Evolutionary conservation across 164 flowering plant genomes (phyloP), one percentile per base, ranked within the genome.

Genomic region (Nymphaea colorata): DNA sequence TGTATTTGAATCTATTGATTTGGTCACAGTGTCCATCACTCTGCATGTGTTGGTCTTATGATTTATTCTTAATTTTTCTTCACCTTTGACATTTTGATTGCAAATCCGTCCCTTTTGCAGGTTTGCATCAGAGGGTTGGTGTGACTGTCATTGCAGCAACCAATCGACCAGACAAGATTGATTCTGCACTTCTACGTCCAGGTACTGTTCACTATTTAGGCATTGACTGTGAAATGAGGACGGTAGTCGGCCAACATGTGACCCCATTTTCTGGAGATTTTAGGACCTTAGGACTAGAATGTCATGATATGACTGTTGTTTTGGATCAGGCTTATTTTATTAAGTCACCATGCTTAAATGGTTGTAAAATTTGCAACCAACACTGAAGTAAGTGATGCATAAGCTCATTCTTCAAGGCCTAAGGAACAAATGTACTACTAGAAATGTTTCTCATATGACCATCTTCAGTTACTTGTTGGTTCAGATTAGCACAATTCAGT

Each of bases 111-210:
- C 36, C 25, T 68, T 44, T 42, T 75, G 17, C 71, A 95, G 99
- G 99, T 69, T 77, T 95, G 84, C 90, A 87, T 60, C 80, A 84
- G 79, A 88, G 97, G 81, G 90, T 80, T 72, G 74, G 80, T 84
- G 99, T 95, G 59, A 89, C 88, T 67, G 93, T 95, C 61, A 87
- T 95, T 81, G 99, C 98, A 69, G 99, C 99, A 59, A 95, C 99
- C 68, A 95, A 95, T 78, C 84, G 99, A 44, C 97, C 98, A 43
- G 99, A 95, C 83, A 90, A 90, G 77, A 92, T 95, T 67, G 99
- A 95, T 76, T 79, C 86, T 25, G 99, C 99, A 67, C 90, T 95
- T 71, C 73, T 95, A 59, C 81, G 99, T 79, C 94, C 97, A 78
- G 99, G 99, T 91, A 5, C 51, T 68, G 6, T 61, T 55, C 59